These are phyloP conservation scores for Debaryomyces nepalensis DNA, from an alignment of 1,139 yeast species.

Conservation along the genomic window DNA sequence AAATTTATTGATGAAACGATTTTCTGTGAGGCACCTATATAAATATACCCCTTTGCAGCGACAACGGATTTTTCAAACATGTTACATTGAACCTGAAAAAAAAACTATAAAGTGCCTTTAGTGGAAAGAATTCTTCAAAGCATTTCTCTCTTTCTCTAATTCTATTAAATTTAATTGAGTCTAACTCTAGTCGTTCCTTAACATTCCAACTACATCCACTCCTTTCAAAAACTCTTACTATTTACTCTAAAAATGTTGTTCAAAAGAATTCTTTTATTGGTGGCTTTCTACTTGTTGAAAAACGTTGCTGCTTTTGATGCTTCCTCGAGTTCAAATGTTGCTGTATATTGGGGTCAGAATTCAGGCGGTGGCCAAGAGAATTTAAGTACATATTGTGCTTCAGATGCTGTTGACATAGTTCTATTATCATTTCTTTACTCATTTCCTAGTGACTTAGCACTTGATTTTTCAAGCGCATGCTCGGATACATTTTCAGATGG, in stretches of 20 bases:
- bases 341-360: conserved; percentile 91
- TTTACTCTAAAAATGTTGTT: conserved; percentile 6
- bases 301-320: conserved; percentile 44
- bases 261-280: conserved; percentile 14
- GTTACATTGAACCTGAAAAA: not conserved
- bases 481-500: conserved; percentile 57
- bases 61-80: conserved; percentile 5
- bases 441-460: conserved; percentile 54
- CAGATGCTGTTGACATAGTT: conserved; percentile 71
- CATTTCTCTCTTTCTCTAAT: conserved; percentile 2
- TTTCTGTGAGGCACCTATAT: not conserved
- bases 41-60: conserved; percentile 1
- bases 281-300: conserved; percentile 8
- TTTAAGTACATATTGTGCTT: conserved; percentile 69
- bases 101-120: not conserved
- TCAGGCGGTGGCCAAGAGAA: conserved; percentile 75
- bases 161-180: conserved; percentile 9
- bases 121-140: conserved; percentile 5
- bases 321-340: conserved; percentile 61
- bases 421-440: conserved; percentile 69
- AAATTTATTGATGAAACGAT: not conserved
- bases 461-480: conserved; percentile 78
- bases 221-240: conserved; percentile 3
- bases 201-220: conserved; percentile 9
- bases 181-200: conserved; percentile 18